Evolutionary conservation across 176 grass and related monocot species (phyloP).

Genomic region (Phoenix roebelenii): DNA sequence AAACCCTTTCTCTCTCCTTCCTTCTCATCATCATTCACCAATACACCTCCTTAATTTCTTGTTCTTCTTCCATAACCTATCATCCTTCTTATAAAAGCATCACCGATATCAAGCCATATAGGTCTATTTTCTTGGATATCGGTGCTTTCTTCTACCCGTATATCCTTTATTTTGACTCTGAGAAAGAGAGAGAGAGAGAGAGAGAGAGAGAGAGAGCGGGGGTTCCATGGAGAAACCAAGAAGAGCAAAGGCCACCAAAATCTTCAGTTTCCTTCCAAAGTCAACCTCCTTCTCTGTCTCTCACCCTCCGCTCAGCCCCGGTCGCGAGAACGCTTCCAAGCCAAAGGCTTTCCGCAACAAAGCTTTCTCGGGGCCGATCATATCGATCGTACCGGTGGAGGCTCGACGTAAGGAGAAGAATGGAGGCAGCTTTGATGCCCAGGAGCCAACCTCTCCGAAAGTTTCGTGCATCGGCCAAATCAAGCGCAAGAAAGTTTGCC

Average conservation of each 20-base stretch:
- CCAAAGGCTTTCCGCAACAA: slow-evolving; percentile 23
- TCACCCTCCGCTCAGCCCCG: slow-evolving; percentile 7
- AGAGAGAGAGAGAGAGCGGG: too few species aligned
- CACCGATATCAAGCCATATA: too few species aligned
- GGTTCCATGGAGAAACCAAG: too few species aligned
- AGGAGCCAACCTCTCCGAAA: slow-evolving; percentile 78
- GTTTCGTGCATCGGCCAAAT: slow-evolving; percentile 91
- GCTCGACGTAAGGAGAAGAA: slow-evolving; percentile 27
- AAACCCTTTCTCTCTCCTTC: too few species aligned
- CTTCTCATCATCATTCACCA: too few species aligned
- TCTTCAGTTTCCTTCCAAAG: slow-evolving; percentile 44
- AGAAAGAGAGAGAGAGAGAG: too few species aligned
- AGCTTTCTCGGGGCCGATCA: slow-evolving; percentile 65
- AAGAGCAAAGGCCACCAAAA: slow-evolving; percentile 30
- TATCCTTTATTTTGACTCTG: too few species aligned
- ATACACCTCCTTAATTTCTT: too few species aligned
- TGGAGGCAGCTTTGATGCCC: slow-evolving; percentile 25
- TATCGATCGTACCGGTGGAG: slow-evolving; percentile 67
- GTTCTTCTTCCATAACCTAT: too few species aligned
- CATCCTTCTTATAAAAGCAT: too few species aligned
- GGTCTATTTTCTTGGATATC: too few species aligned
- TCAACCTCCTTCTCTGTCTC: slow-evolving; percentile 41
- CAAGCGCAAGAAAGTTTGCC: slow-evolving; percentile 32
- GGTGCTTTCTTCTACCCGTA: too few species aligned
- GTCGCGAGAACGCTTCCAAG: slow-evolving; percentile 23